These are phyloP conservation scores for Harrya chromipes DNA, from an alignment of 768 basidiomycete species.

Conservation along the genomic window DNA sequence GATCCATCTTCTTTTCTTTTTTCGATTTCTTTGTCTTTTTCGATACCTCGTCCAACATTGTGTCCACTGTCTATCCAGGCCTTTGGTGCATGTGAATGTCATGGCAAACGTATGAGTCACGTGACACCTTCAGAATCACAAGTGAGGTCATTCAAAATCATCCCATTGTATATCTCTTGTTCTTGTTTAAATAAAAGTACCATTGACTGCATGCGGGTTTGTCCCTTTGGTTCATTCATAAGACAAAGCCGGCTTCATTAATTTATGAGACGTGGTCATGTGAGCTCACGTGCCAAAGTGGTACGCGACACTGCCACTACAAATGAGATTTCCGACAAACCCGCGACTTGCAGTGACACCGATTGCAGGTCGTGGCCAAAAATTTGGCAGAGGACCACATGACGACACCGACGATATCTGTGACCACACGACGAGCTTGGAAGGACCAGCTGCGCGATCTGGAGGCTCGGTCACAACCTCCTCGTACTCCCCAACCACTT, in stretches of 20 bases:
- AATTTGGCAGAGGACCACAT: slow-evolving; percentile 10
- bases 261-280: too few relatives aligned
- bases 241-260: too few relatives aligned
- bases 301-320: slow-evolving; percentile 23
- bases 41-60: background rate
- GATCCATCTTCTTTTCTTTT: slow-evolving; percentile 1
- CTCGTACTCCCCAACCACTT: background rate
- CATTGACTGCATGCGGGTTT: too few relatives aligned
- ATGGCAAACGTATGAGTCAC: too few relatives aligned
- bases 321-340: background rate
- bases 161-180: too few relatives aligned
- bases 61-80: too few relatives aligned
- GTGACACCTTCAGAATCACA: background rate
- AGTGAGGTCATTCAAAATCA: background rate
- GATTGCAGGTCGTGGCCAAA: background rate
- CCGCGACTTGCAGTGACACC: background rate
- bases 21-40: background rate
- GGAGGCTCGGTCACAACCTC: background rate
- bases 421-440: slow-evolving; percentile 31
- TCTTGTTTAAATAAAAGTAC: too few relatives aligned
- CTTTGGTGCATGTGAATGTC: too few relatives aligned
- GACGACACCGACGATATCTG: slow-evolving; percentile 21
- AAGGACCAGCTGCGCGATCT: slow-evolving; percentile 20
- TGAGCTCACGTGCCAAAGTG: slow-evolving; percentile 12
- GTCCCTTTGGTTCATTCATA: too few relatives aligned